Conservation (phyloP, 371 early-diverging fungal species). For the Gilbertella persicaria region DNA sequence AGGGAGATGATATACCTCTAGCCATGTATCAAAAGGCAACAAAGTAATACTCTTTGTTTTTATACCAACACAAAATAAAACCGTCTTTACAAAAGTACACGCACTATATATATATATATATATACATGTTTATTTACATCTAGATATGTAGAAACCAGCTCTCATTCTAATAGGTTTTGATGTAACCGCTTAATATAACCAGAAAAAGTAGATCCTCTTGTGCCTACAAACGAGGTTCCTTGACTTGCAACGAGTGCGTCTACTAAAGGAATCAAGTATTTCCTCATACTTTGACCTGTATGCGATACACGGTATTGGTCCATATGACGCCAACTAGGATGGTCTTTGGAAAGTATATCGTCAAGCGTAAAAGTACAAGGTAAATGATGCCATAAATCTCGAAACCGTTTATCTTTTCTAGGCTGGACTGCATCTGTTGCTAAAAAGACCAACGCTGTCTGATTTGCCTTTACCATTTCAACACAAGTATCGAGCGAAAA, state of each 20-base stretch:
- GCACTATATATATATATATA: slow-evolving; percentile 1
- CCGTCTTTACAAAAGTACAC: not conserved
- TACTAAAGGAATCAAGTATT: slow-evolving; percentile 27
- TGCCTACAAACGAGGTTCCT: slow-evolving; percentile 30
- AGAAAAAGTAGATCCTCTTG: slow-evolving; percentile 34
- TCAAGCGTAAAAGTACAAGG: slow-evolving; percentile 63
- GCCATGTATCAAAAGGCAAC: slow-evolving; percentile 23
- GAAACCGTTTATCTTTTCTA: slow-evolving; percentile 34
- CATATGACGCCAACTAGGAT: slow-evolving; percentile 22
- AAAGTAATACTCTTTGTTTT: too few species aligned
- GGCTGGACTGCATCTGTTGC: slow-evolving; percentile 61
- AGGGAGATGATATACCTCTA: slow-evolving; percentile 29
- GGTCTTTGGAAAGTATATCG: slow-evolving; percentile 36
- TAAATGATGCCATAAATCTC: slow-evolving; percentile 40
- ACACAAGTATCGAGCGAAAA: slow-evolving; percentile 22
- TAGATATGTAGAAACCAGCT: too few species aligned
- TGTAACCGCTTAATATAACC: slow-evolving; percentile 34
- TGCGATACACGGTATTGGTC: slow-evolving; percentile 21
- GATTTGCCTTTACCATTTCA: slow-evolving; percentile 22
- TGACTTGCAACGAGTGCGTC: slow-evolving; percentile 33
- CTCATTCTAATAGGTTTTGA: slow-evolving; percentile 12
- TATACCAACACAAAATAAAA: too few species aligned
- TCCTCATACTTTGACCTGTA: slow-evolving; percentile 23
- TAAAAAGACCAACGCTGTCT: slow-evolving; percentile 48
- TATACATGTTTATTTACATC: not conserved